A percentile compares a stretch with the other conserved stretches of the same genome.
These are phyloP conservation scores for Wickerhamiella galacta DNA, from an alignment of 805 yeast genomes.

Conservation along the genomic window DNA sequence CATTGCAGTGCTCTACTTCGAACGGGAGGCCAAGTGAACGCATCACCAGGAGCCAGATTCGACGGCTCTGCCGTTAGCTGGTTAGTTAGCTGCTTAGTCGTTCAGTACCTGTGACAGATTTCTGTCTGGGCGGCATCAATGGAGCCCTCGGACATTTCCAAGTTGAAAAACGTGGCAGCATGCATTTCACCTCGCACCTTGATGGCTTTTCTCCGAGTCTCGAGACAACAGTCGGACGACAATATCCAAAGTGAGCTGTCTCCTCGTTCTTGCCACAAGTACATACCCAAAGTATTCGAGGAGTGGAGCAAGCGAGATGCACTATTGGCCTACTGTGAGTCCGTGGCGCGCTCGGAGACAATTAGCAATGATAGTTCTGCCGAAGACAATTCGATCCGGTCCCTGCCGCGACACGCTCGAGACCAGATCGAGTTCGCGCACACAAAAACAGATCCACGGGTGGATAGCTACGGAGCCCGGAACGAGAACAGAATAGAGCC, in stretches of 20 bases:
- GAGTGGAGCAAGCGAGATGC: conserved; percentile 14
- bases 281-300: conserved; percentile 6
- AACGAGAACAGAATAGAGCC: conserved; percentile 6
- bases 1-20: too few species aligned
- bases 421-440: conserved; percentile 11
- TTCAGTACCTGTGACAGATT: too few species aligned
- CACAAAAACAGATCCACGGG: conserved; percentile 14
- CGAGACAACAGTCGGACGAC: conserved; percentile 20
- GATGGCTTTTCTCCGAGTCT: conserved; percentile 14
- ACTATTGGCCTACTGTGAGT: conserved; percentile 9
- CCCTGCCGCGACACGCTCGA: conserved; percentile 12
- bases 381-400: too few species aligned
- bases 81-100: too few species aligned
- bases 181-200: not conserved
- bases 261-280: conserved; percentile 12
- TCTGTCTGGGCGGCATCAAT: too few species aligned
- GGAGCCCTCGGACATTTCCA: conserved; percentile 7
- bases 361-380: too few species aligned
- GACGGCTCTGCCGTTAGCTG: too few species aligned
- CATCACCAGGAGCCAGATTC: too few species aligned
- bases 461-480: conserved; percentile 16
- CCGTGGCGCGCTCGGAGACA: too few species aligned
- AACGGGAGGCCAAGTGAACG: too few species aligned
- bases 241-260: conserved; percentile 16
- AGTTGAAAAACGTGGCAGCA: not conserved